Base-by-base conservation (phyloP, 192 early-diverging fungal species). In the Cladochytrium replicatum region DNA sequence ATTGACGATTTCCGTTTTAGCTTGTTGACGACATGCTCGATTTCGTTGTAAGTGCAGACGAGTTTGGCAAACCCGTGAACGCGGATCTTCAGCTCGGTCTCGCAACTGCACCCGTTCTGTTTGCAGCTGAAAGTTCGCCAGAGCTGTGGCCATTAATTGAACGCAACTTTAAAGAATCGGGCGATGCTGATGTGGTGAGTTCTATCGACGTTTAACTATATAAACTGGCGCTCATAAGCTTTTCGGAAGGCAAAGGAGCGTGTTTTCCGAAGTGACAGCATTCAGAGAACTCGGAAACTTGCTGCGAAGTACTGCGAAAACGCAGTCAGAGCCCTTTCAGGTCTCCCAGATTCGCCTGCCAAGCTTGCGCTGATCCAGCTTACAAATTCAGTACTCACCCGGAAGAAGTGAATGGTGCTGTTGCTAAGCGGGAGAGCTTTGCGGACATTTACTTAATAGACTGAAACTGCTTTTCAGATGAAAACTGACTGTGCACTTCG, bases 41-140 rank as follows among this genome's bases (percentile, higher is more conserved):
- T 47, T 98, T 98, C 63, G 82, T 83, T 0, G 77, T 77, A 6
- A 67, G 76, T 11, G 69, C 82, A 1, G 71, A 81, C 25, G 74
- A 85, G 40, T 62, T 95, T 48, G 93, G 91, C 23, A 97, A 97
- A 64, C 91, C 91, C 21, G 84, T 77, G 2, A 88, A 89, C 29
- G 90, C 91, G 0, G 91, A 93, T 48, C 61, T 93, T 29, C 81
- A 87, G 51, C 69, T 93, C 1, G 89, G 93, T 2, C 63, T 97
- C 39, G 93, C 91, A 0, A 93, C 91, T 6, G 91, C 91, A 0
- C 94, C 94, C 0, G 87, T 98, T 0, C 65, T 98, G 29, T 98
- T 82, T 63, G 91, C 94, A 4, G 88, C 86, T 67, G 83, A 93
- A 40, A 78, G 89, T 64, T 88, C 68, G 53, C 82, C 89, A 2